Evolutionary conservation across 192 early-diverging fungal species (phyloP).

Genomic region (Rhizophlyctis rosea): DNA sequence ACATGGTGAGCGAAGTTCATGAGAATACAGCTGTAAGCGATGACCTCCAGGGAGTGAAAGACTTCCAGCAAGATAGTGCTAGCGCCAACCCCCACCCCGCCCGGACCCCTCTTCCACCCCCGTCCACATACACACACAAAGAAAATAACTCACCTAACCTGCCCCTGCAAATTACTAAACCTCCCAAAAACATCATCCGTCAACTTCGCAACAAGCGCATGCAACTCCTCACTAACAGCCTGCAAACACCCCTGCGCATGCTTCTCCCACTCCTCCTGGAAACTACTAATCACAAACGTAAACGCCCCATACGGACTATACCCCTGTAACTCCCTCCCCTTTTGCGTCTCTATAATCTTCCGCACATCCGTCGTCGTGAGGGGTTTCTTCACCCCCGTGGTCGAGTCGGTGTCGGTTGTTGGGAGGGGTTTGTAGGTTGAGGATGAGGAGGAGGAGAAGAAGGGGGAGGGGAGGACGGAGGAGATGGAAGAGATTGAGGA

Average conservation of each 20-base stretch:
- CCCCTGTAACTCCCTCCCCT: slow-evolving; percentile 44
- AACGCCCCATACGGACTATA: slow-evolving; percentile 44
- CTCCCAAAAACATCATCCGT: slow-evolving; percentile 46
- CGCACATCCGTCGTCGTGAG: slow-evolving; percentile 35
- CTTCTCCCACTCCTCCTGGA: slow-evolving; percentile 43
- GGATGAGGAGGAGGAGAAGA: slow-evolving; percentile 26
- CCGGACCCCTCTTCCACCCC: too few relatives aligned
- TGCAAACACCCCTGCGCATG: slow-evolving; percentile 31
- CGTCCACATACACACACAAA: too few relatives aligned
- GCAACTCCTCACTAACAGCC: slow-evolving; percentile 33
- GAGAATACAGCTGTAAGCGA: too few relatives aligned
- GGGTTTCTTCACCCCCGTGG: slow-evolving; percentile 20
- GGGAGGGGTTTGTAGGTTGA: background rate
- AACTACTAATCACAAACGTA: slow-evolving; percentile 31
- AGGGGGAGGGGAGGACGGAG: slow-evolving; percentile 20
- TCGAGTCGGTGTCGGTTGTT: too few relatives aligned
- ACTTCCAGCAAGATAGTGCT: too few relatives aligned
- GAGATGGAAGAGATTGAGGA: slow-evolving; percentile 34
- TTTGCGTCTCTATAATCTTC: slow-evolving; percentile 37
- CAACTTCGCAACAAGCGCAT: slow-evolving; percentile 32
- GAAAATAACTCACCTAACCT: slow-evolving; percentile 30
- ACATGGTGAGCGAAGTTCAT: slow-evolving; percentile 1
- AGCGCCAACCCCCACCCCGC: too few relatives aligned
- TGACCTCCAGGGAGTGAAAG: too few relatives aligned
- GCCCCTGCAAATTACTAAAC: slow-evolving; percentile 41